A percentile compares a stretch with the other conserved stretches of the same genome.
These are phyloP conservation scores for Chaetomiaceae sp. DNA, from an alignment of 2,329 filamentous ascomycete genomes.

Conservation along the genomic window DNA sequence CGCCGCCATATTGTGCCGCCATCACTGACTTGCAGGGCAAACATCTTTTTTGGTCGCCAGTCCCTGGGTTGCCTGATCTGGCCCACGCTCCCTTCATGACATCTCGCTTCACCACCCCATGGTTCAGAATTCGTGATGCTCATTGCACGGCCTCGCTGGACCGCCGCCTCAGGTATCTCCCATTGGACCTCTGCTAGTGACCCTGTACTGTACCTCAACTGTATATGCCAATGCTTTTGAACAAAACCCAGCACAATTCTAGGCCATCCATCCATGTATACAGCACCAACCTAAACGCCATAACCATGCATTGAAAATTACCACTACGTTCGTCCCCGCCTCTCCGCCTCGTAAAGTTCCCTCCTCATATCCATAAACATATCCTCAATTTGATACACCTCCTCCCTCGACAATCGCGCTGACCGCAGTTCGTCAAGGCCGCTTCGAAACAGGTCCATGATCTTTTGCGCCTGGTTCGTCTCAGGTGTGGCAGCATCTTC, in stretches of 20 bases:
- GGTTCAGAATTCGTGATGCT: background rate
- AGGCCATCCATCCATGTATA: background rate
- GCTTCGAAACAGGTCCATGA: constrained; percentile 50
- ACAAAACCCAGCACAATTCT: background rate
- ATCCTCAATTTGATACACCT: constrained; percentile 70
- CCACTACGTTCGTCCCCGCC: constrained; percentile 46
- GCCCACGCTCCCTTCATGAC: background rate
- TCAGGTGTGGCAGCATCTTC: background rate
- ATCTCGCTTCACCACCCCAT: no score
- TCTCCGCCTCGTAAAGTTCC: constrained; percentile 67
- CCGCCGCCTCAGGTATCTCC: background rate
- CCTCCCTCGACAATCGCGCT: constrained; percentile 57
- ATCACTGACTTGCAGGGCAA: background rate
- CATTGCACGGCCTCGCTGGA: background rate
- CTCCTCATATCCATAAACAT: constrained; percentile 73
- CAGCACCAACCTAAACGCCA: constrained; percentile 9
- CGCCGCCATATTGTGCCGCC: background rate
- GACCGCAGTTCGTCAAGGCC: constrained; percentile 57
- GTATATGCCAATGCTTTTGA: constrained; percentile 5
- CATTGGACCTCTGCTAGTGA: background rate
- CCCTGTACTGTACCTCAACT: background rate
- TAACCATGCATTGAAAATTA: constrained; percentile 16
- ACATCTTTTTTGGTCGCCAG: background rate
- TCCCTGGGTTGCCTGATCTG: background rate
- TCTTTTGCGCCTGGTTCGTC: constrained; percentile 14